Percentiles rank a stretch among this genome's conserved stretches.
Evolutionary conservation across 2,329 filamentous ascomycete genomes (phyloP).

Genomic region (Penicillium griseofulvum): DNA sequence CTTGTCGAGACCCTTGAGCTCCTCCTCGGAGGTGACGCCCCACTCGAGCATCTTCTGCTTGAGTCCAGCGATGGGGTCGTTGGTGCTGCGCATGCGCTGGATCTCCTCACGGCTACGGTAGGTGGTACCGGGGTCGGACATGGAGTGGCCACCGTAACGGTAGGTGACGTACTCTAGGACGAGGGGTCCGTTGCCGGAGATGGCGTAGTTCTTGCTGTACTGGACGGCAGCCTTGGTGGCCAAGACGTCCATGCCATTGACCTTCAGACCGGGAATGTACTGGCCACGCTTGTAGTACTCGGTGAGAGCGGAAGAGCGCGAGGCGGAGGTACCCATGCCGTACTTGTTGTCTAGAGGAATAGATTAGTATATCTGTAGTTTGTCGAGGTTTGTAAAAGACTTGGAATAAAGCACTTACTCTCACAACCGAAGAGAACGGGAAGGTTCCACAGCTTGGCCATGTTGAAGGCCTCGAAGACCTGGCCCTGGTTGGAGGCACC

Average conservation of each 20-base stretch:
- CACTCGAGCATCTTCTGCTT: slow-evolving; percentile 99
- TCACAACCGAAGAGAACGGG: slow-evolving; percentile 96
- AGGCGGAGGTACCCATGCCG: slow-evolving; percentile 96
- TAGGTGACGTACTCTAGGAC: slow-evolving; percentile 99
- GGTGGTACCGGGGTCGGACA: slow-evolving; percentile 98
- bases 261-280: slow-evolving; percentile 98
- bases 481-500: slow-evolving; percentile 99
- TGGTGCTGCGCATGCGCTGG: slow-evolving; percentile 97
- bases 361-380: neutral
- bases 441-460: slow-evolving; percentile 98
- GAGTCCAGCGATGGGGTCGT: slow-evolving; percentile 95
- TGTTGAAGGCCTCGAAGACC: slow-evolving; percentile 99
- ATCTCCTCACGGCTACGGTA: slow-evolving; percentile 99
- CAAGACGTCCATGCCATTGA: slow-evolving; percentile 99
- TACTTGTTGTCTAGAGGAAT: slow-evolving; percentile 83
- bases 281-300: slow-evolving; percentile 99
- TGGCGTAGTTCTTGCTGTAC: slow-evolving; percentile 86
- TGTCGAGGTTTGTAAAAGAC: neutral
- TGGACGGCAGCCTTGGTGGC: slow-evolving; percentile 95
- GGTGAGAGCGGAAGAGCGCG: slow-evolving; percentile 89
- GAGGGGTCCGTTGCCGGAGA: slow-evolving; percentile 81
- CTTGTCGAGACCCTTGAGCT: slow-evolving; percentile 96
- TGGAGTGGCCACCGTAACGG: slow-evolving; percentile 98
- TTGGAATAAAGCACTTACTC: slow-evolving; percentile 61
- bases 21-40: slow-evolving; percentile 85